Evolutionary conservation across 495 filamentous ascomycete genomes (phyloP).

Genomic region (Neurospora intermedia): DNA sequence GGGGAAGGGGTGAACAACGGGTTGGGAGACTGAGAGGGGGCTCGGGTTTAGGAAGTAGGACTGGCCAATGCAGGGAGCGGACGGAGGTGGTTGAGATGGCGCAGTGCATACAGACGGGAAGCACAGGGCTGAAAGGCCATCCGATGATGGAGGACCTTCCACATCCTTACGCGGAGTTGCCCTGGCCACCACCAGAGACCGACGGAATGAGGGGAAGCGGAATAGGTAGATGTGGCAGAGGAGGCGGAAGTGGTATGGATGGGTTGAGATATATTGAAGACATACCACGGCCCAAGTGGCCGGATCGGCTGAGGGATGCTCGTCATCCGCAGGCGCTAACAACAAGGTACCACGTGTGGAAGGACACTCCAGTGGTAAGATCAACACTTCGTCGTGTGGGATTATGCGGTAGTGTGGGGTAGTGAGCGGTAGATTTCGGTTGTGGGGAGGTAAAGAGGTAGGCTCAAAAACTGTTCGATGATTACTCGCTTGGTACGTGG

Average conservation of each 20-base stretch:
- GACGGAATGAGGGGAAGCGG: neutral
- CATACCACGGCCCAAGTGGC: slow-evolving; percentile 12
- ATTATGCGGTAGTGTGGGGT: neutral
- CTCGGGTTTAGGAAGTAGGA: neutral
- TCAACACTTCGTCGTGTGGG: neutral
- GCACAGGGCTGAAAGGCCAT: neutral
- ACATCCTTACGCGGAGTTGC: neutral
- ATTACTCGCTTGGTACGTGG: neutral
- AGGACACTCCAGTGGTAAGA: neutral
- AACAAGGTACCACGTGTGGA: neutral
- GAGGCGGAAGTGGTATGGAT: neutral
- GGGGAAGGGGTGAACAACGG: neutral
- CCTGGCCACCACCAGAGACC: neutral
- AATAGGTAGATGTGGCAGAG: neutral
- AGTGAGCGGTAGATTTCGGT: neutral
- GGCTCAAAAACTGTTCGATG: neutral
- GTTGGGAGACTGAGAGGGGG: neutral
- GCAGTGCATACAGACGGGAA: neutral
- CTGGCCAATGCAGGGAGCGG: neutral
- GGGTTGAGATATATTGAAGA: neutral
- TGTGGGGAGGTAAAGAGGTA: neutral
- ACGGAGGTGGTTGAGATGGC: neutral
- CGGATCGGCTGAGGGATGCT: neutral
- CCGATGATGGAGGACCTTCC: neutral
- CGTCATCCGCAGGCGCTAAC: neutral